Evolutionary conservation across 441 rosid species (phyloP).

Genomic region (Euphorbia celastroides): DNA sequence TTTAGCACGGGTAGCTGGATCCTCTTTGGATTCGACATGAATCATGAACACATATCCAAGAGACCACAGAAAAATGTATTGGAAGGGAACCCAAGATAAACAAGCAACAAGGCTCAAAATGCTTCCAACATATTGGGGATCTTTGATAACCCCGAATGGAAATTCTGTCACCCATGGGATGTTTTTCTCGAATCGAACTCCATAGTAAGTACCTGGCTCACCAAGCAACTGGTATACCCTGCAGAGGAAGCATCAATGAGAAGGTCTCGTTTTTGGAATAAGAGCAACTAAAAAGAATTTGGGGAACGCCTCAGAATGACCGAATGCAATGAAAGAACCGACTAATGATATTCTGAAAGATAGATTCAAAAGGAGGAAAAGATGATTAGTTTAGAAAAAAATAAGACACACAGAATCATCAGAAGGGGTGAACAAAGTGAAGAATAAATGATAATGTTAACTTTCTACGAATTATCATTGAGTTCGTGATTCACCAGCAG

Average conservation of each 20-base stretch:
- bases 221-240: constrained; percentile 87
- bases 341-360: neutral
- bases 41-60: constrained; percentile 73
- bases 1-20: constrained; percentile 59
- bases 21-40: constrained; percentile 59
- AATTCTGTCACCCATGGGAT: constrained; percentile 83
- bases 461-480: no score
- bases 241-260: constrained; percentile 14
- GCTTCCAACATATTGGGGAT: constrained; percentile 93
- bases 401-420: neutral
- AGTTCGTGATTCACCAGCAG: no score
- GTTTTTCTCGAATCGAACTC: constrained; percentile 76
- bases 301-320: constrained; percentile 1
- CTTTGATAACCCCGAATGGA: constrained; percentile 76
- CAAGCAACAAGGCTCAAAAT: constrained; percentile 73
- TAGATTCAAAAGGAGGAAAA: constrained; percentile 1
- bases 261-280: neutral
- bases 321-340: neutral
- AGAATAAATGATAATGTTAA: no score
- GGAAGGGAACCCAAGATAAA: constrained; percentile 73
- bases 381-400: neutral
- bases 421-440: neutral
- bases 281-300: neutral
- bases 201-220: constrained; percentile 85
- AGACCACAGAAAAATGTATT: constrained; percentile 68